Evolutionary conservation across 1,139 yeast genomes (phyloP), one percentile per base, ranked within the genome.

Genomic region (Lodderomyces beijingensis): DNA sequence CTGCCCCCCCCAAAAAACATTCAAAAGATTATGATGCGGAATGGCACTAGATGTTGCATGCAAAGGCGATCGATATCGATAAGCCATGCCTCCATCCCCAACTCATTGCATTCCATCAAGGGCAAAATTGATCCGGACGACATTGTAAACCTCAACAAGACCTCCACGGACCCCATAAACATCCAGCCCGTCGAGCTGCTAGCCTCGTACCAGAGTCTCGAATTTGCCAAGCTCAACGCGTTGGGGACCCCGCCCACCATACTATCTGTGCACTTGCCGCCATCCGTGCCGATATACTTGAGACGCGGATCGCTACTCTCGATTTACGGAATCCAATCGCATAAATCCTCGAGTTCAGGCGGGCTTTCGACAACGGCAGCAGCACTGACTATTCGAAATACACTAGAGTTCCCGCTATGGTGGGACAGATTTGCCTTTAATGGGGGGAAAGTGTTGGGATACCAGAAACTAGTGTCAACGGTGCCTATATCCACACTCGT

Each of bases 281-380:
- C 84, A 2, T 76, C 83, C 0, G 60, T 74, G 1, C 81, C 83
- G 0, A 53, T 75, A 3, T 59, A 60, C 39, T 50, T 75, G 14
- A 62, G 68, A 32, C 56, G 65, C 25, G 74, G 77, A 2, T 59
- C 79, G 0, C 48, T 78, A 24, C 50, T 77, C 35, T 62, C 79
- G 4, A 53, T 77, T 3, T 67, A 60, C 37, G 74, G 74, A 0
- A 41, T 56, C 7, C 24, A 25, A 24, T 17, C 31, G 12, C 16
- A 16, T 14, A 11, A 16, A 14, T 4, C 28, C 13, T 14, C 28
- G 5, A 7, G 18, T 12, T 25, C 14, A 14, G 13, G 20, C 15
- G 4, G 20, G 13, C 9, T 26, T 18, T 15, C 23, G 10, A 5
- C 26, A 19, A 13, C 20, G 16, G 4, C 15, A 7, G 12, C 11